Evolutionary conservation across 371 early-diverging fungal genomes (phyloP), one percentile per base, ranked within the genome.

Genomic region (Batkoa obscura): DNA sequence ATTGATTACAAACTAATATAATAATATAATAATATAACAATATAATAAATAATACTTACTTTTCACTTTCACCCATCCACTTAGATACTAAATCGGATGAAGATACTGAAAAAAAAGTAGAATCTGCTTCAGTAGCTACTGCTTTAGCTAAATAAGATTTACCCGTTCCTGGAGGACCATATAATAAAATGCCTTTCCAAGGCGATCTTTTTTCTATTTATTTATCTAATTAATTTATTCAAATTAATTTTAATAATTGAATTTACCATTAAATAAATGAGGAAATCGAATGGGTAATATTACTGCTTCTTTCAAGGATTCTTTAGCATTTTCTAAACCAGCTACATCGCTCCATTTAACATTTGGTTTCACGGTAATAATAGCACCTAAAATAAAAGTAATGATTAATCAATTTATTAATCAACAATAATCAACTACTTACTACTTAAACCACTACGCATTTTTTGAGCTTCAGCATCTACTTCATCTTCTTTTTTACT

Each of bases 131-230:
- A 1, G 94, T 94, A 0, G 98, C 95, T 9, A 97, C 90, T 0
- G 95, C 96, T 66, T 93, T 94, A 31, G 98, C 97, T 57, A 99
- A 75, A 61, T 86, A 90, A 9, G 97, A 88, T 73, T 99, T 96
- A 61, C 99, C 94, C 0, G 99, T 94, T 63, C 98, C 96, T 17
- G 99, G 99, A 34, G 96, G 96, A 2, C 99, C 99, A 68, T 97
- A 98, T 32, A 99, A 67, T 50, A 99, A 70, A 58, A 99, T 96
- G 17, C 99, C 98, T 57, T 83, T 72, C 88, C 98, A 98, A 37
- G 99, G 99, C 55, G 83, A 82, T 63, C 98, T 81, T 67, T 92
- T 78, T 57, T 86, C 78, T 78, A 67, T 39, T 30, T 56, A n/a
- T 15, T 15, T n/a, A 15, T 13, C n/a, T n/a, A n/a, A n/a, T n/a